Conservation (phyloP, 192 early-diverging fungal species). For the Coemansia sp. region DNA sequence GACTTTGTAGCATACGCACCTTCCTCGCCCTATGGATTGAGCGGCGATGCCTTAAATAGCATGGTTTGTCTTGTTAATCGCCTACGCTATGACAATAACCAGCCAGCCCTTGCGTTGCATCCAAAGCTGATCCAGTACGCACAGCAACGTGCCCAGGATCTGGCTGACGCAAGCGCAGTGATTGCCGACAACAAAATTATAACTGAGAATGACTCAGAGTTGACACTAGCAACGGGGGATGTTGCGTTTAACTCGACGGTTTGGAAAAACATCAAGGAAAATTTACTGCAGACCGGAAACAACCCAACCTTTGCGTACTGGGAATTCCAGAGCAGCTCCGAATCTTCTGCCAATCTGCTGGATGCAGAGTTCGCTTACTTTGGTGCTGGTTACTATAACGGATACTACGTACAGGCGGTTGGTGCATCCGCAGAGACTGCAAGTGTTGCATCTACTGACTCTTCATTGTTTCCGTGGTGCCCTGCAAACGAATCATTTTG, state of each 20-base stretch:
- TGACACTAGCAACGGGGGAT: not conserved
- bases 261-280: conserved; percentile 39
- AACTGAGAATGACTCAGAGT: not conserved
- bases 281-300: conserved; percentile 22
- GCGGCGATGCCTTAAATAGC: conserved; percentile 29
- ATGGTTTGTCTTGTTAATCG: conserved; percentile 45
- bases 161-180: conserved; percentile 4
- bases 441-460: conserved; percentile 3
- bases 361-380: conserved; percentile 17
- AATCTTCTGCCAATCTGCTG: conserved; percentile 9
- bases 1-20: conserved; percentile 44
- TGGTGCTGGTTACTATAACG: conserved; percentile 25
- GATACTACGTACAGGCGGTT: conserved; percentile 49
- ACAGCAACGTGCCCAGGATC: conserved; percentile 33
- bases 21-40: conserved; percentile 21
- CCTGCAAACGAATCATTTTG: conserved; percentile 45
- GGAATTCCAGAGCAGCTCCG: conserved; percentile 22
- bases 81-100: conserved; percentile 23
- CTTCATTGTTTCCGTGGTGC: conserved; percentile 25
- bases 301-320: conserved; percentile 47
- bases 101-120: conserved; percentile 30
- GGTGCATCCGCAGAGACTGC: conserved; percentile 19
- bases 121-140: conserved; percentile 38
- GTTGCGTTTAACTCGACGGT: conserved; percentile 20
- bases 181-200: conserved; percentile 14